phyloP scores from a whole-genome alignment of 768 basidiomycete species.

The Podaxis sp. region DNA sequence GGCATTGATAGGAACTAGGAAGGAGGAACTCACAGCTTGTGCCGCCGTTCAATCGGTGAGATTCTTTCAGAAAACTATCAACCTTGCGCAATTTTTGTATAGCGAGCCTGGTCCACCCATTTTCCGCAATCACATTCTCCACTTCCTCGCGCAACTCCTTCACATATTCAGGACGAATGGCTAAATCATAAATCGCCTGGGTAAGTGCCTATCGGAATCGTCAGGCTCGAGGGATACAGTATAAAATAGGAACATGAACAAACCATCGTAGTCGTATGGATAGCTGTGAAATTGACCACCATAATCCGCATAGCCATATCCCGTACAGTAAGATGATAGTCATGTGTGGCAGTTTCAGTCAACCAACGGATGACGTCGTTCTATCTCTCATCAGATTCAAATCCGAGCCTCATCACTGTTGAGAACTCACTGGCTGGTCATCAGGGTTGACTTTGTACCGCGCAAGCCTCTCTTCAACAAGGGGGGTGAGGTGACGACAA shows the following conservation, averaged over 20 bases:
- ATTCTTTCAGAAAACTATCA: conserved; percentile 48
- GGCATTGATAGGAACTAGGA: not conserved
- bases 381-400: not conserved
- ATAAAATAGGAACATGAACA: not conserved
- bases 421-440: conserved; percentile 13
- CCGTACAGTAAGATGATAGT: conserved; percentile 25
- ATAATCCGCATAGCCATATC: conserved; percentile 32
- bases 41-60: conserved; percentile 20
- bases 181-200: conserved; percentile 35
- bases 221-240: not conserved
- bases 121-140: conserved; percentile 29
- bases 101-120: conserved; percentile 36
- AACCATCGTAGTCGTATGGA: conserved; percentile 43
- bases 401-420: not conserved
- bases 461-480: conserved; percentile 15
- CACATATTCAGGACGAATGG: conserved; percentile 32
- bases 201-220: conserved; percentile 32
- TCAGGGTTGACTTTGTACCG: conserved; percentile 12
- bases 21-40: not conserved
- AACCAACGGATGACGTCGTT: conserved; percentile 41
- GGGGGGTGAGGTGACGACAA: conserved; percentile 21
- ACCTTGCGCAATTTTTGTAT: conserved; percentile 40
- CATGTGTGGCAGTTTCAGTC: conserved; percentile 31
- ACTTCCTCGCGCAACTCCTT: conserved; percentile 43
- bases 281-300: conserved; percentile 39